Conservation (phyloP, 2,329 filamentous ascomycete genomes). For the Fusarium longipes region DNA sequence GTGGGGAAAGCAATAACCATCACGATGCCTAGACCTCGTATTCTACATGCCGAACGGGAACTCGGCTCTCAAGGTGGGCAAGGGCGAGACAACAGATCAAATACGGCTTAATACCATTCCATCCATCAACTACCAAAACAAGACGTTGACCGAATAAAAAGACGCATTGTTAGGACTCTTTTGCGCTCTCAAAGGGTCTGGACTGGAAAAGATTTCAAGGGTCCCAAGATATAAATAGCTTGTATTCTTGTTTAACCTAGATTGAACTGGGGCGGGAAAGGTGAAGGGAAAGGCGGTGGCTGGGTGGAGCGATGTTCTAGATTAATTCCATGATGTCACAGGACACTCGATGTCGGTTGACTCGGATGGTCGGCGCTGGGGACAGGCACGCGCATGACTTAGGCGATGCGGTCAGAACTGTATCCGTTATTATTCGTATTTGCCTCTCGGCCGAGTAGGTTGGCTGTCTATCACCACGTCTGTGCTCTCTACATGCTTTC, state of each 20-base stretch:
- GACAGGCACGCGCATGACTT: background rate
- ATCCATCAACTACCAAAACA: background rate
- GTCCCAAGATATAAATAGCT: slow-evolving; percentile 7
- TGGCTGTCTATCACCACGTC: background rate
- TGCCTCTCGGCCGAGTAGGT: background rate
- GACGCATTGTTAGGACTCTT: background rate
- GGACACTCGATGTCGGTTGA: background rate
- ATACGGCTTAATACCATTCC: background rate
- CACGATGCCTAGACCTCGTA: slow-evolving; percentile 30
- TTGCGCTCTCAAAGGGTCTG: background rate
- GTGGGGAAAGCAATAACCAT: slow-evolving; percentile 22
- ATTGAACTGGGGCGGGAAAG: background rate
- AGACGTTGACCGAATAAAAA: no score
- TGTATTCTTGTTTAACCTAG: background rate
- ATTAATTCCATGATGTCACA: slow-evolving; percentile 1
- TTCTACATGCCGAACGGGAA: slow-evolving; percentile 21
- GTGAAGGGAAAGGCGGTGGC: background rate
- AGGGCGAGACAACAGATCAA: background rate
- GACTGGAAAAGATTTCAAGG: background rate
- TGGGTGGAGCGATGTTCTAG: background rate
- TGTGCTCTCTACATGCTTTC: no score
- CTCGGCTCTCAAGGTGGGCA: background rate
- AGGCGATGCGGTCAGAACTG: background rate
- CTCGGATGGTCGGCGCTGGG: background rate
- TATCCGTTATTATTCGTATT: no score